Evolutionary conservation across 179 eudicot genomes (phyloP), one percentile per base, ranked within the genome.

Genomic region (Beta lomatogona): DNA sequence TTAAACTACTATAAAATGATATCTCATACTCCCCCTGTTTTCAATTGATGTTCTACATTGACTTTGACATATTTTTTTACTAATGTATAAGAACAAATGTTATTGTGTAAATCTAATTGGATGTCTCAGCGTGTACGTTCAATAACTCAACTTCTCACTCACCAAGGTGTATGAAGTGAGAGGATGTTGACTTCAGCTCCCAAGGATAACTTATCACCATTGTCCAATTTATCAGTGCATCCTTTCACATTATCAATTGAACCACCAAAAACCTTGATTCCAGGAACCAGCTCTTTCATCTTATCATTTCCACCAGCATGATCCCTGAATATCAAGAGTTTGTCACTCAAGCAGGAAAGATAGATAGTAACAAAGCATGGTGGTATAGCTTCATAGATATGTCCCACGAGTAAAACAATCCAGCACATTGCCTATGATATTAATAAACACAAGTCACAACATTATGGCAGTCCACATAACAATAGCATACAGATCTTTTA

Each of bases 251-350:
- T 91, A 82, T 96, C 99, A 78, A 94, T 28, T 78, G 97, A 94
- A 67, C 98, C 98, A 54, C 99, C 99, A 84, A 85, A 94, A 76
- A 96, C 91, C 78, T 81, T 93, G 28, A 96, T 94, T 44, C 89
- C 93, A 53, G 99, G 94, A 64, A 94, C 83, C 85, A 96, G 68
- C 77, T 89, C 80, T 82, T 83, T 91, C 50, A 94, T 89, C 88
- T 93, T 88, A n/a, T 94, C 92, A 86, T 94, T 96, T 67, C 99
- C 99, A 75, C 97, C 96, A 68, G 99, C 94, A 88, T 96, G 99
- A 87, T 96, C 99, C 99, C 99, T 96, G 71, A 46, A 63, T 64
- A 53, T 44, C 28, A 53, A 45, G 78, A 71, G 60, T 44, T 55
- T 73, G 76, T 65, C 19, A 64, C 6, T 36, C 71, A 73, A 48